Conservation (phyloP, 2,329 filamentous ascomycete species). For the Xylariaceae sp. region DNA sequence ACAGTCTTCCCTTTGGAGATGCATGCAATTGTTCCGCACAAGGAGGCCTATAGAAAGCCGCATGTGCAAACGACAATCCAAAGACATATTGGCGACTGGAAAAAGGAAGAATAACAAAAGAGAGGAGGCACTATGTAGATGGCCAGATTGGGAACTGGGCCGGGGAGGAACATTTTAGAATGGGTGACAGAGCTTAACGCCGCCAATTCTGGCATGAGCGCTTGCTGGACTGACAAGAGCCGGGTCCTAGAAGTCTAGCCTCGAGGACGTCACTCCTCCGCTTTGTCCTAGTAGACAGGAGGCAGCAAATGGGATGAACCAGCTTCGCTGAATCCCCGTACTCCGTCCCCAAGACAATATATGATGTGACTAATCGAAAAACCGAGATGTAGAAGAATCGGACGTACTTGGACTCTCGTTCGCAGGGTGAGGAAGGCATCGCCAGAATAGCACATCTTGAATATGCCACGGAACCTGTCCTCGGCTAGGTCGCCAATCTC, state of each 20-base stretch:
- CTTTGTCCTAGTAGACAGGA: background rate
- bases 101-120: background rate
- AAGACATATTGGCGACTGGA: constrained; percentile 9
- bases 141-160: constrained; percentile 2
- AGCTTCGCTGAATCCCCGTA: background rate
- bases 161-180: background rate
- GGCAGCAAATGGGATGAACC: background rate
- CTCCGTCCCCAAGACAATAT: background rate
- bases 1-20: constrained; percentile 33
- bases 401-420: constrained; percentile 82
- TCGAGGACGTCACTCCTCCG: background rate
- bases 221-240: constrained; percentile 20
- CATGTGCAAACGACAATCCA: constrained; percentile 15
- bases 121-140: background rate
- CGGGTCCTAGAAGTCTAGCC: background rate
- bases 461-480: constrained; percentile 94
- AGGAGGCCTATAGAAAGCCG: constrained; percentile 12
- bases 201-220: constrained; percentile 10
- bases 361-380: constrained; percentile 1
- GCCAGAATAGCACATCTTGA: constrained; percentile 98
- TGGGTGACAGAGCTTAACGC: background rate
- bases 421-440: constrained; percentile 94
- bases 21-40: constrained; percentile 36
- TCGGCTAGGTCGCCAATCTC: constrained; percentile 97
- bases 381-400: constrained; percentile 8